Percentiles rank a stretch among this genome's conserved stretches.
Evolutionary conservation across 768 basidiomycete genomes (phyloP).

Genomic region (Pleurotus giganteus): DNA sequence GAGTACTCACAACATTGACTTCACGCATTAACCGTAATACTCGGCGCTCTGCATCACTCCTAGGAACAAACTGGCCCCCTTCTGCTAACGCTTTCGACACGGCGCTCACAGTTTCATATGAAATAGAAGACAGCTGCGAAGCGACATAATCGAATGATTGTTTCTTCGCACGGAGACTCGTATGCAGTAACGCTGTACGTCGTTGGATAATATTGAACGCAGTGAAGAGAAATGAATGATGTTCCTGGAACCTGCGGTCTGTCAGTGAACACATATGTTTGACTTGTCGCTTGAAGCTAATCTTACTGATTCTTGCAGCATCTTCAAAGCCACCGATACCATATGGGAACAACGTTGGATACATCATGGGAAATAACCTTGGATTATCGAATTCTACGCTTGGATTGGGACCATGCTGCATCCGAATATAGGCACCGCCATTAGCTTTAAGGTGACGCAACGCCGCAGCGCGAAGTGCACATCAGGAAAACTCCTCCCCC

Average conservation of each 20-base stretch:
- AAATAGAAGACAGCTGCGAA: conserved; percentile 19
- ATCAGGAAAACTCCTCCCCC: too few species aligned
- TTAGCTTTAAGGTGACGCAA: conserved; percentile 27
- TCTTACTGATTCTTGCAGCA: not conserved
- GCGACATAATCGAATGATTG: conserved; percentile 25
- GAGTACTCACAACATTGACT: conserved; percentile 16
- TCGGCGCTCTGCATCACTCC: conserved; percentile 24
- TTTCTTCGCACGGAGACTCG: conserved; percentile 27
- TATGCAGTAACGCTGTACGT: conserved; percentile 25
- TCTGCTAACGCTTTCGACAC: conserved; percentile 20
- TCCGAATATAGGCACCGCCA: conserved; percentile 23
- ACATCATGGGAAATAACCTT: conserved; percentile 36
- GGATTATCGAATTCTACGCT: conserved; percentile 36
- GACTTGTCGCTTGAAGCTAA: conserved; percentile 32
- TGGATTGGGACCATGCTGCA: conserved; percentile 28
- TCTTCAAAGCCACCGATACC: conserved; percentile 43
- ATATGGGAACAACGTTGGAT: conserved; percentile 42
- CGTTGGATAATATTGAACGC: conserved; percentile 41
- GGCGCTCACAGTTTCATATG: conserved; percentile 19
- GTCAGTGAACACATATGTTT: conserved; percentile 28
- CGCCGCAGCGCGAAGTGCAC: too few species aligned
- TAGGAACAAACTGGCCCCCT: conserved; percentile 17
- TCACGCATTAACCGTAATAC: conserved; percentile 22
- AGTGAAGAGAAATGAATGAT: conserved; percentile 40
- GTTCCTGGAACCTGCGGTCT: conserved; percentile 33